Evolutionary conservation across 257 asterid species (phyloP), one percentile per base, ranked within the genome.

Genomic region (Solanum gandarillasii): DNA sequence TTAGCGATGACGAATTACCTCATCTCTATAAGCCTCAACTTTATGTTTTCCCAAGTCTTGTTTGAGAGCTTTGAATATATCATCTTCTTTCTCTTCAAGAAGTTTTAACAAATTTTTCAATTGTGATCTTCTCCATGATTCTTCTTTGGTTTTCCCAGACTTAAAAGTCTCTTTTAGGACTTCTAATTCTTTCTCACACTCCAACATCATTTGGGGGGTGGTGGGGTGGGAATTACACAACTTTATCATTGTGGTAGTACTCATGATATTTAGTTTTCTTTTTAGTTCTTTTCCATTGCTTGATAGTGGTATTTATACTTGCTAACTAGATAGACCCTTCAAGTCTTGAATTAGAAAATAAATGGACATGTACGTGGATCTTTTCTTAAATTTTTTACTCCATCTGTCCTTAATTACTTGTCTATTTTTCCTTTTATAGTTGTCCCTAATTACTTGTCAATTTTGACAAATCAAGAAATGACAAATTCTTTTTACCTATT

Each of bases 31-130:
- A 8, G 98, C 91, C 87, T 96, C 99, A 12, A 84, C 88, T 1
- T 86, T 89, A 90, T 95, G 99, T 87, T 96, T 96, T 3, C 98
- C 98, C 87, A 96, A 73, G 83, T 96, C 99, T 48, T 92, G 91
- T 34, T 85, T 39, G n/a, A 96, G 96, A 21, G 99, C 98, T 29
- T 20, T 41, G 58, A 82, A 76, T 0, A 96, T 92, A 23, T 88
- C 94, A 65, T 92, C 92, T 87, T 96, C 97, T 87, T 90, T 90
- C 62, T 95, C 93, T 84, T 76, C 73, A 27, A 96, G 92, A 23
- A 96, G 87, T 58, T 70, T 43, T 1, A 90, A 91, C 87, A 96
- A 83, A 10, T 75, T 93, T 65, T 92, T 86, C 1, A 96, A 92
- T 81, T 96, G 99, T 1, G 94, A 41, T 65, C 91, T 93, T 58